Conservation (phyloP, 2,329 filamentous ascomycete species). For the Scopulariopsis brevicaulis region DNA sequence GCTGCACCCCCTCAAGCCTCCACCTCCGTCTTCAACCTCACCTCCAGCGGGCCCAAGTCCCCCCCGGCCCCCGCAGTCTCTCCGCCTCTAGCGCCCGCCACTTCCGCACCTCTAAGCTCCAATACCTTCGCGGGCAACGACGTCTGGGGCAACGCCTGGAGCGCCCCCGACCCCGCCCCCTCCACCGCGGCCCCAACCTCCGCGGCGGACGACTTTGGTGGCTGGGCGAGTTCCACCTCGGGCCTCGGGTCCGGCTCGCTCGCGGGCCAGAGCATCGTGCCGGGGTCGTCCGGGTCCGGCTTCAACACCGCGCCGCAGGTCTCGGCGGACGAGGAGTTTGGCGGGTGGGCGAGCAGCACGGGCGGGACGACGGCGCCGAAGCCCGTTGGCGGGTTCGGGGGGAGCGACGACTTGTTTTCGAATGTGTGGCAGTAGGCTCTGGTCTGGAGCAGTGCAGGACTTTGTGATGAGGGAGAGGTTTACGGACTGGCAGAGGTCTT, state of each 20-base stretch:
- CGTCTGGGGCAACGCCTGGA: slow-evolving; percentile 84
- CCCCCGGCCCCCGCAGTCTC: slow-evolving; percentile 26
- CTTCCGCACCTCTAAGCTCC: slow-evolving; percentile 21
- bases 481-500: not conserved
- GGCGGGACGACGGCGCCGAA: slow-evolving; percentile 34
- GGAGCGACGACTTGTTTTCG: slow-evolving; percentile 79
- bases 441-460: too few relatives aligned
- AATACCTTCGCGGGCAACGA: slow-evolving; percentile 44
- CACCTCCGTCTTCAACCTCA: slow-evolving; percentile 77
- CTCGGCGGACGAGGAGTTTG: slow-evolving; percentile 87
- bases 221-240: not conserved
- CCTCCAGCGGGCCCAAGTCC: slow-evolving; percentile 35
- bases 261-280: slow-evolving; percentile 48
- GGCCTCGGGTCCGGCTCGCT: slow-evolving; percentile 26
- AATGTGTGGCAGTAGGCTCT: slow-evolving; percentile 76
- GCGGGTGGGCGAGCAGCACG: slow-evolving; percentile 81
- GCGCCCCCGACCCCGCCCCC: slow-evolving; percentile 48
- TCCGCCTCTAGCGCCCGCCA: slow-evolving; percentile 19
- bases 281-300: slow-evolving; percentile 43
- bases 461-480: not conserved
- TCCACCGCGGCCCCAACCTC: slow-evolving; percentile 38
- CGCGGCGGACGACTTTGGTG: slow-evolving; percentile 45
- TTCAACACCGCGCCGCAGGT: slow-evolving; percentile 59
- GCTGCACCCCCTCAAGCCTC: slow-evolving; percentile 25
- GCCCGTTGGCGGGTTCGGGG: slow-evolving; percentile 48